Conservation (phyloP, 2,329 filamentous ascomycete genomes). For the Raffaelea arxii region DNA sequence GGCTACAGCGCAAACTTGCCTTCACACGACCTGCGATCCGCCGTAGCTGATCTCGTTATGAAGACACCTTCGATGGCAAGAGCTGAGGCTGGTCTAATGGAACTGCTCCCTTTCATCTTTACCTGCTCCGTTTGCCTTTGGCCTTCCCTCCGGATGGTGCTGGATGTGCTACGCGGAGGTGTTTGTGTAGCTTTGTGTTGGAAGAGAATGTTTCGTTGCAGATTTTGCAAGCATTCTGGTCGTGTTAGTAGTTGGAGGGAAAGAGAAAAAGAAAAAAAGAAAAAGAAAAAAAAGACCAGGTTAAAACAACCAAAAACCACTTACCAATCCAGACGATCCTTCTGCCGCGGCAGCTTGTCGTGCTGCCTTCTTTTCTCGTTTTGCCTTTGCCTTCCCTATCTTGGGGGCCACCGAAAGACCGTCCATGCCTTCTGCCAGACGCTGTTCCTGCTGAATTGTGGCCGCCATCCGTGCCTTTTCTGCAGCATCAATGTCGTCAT, state of each 20-base stretch:
- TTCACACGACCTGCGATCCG: too few relatives aligned
- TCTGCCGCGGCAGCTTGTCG: constrained; percentile 6
- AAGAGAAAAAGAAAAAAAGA: not conserved
- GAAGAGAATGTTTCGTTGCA: constrained; percentile 12
- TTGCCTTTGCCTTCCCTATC: constrained; percentile 15
- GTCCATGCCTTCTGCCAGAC: constrained; percentile 82
- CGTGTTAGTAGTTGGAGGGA: too few relatives aligned
- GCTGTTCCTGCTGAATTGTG: constrained; percentile 28
- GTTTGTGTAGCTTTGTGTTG: constrained; percentile 13
- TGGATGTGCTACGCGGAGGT: constrained; percentile 9
- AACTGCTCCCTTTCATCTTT: too few relatives aligned
- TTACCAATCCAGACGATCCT: not conserved
- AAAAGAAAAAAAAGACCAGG: not conserved
- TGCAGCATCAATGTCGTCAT: constrained; percentile 17
- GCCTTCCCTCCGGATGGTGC: too few relatives aligned
- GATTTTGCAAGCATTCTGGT: constrained; percentile 6
- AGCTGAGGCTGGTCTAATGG: too few relatives aligned
- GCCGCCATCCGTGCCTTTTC: constrained; percentile 22
- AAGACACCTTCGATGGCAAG: too few relatives aligned
- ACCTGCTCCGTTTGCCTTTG: too few relatives aligned
- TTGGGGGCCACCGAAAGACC: constrained; percentile 64
- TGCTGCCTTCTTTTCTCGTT: constrained; percentile 13
- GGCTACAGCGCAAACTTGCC: too few relatives aligned
- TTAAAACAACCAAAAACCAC: not conserved
- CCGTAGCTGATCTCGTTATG: too few relatives aligned